A percentile compares a stretch with the other conserved stretches of the same genome.
Conservation (phyloP, 164 flowering plant genomes). For the Buxus sempervirens region DNA sequence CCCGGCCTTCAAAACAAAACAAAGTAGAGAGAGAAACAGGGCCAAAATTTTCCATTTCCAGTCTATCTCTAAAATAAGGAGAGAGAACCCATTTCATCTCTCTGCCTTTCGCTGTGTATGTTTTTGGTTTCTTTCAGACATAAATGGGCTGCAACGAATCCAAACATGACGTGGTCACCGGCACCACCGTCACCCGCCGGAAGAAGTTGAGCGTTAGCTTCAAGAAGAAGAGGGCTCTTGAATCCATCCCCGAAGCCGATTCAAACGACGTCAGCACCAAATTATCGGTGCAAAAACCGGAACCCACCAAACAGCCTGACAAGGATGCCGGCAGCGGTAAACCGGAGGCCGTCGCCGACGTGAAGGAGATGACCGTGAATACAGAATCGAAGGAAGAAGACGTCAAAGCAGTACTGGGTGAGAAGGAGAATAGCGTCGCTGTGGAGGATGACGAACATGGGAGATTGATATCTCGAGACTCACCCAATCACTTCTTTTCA, state of each 20-base stretch:
- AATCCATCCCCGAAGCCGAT: background rate
- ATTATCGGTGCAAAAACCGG: background rate
- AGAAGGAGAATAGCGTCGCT: background rate
- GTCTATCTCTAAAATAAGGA: background rate
- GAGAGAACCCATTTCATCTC: background rate
- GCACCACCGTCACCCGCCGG: conserved; percentile 5
- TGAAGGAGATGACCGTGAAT: conserved; percentile 12
- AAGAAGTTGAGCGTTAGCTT: conserved; percentile 1
- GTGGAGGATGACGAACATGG: background rate
- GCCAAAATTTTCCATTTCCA: too few species aligned
- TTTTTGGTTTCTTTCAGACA: too few species aligned
- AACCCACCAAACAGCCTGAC: background rate
- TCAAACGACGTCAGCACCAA: background rate
- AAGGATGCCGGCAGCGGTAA: background rate
- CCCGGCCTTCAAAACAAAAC: too few species aligned
- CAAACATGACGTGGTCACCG: conserved; percentile 17
- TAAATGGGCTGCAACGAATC: conserved; percentile 24
- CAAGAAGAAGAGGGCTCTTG: background rate
- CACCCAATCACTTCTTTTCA: conserved; percentile 16
- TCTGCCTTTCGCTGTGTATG: background rate
- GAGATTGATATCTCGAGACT: conserved; percentile 1
- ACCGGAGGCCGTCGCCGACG: background rate
- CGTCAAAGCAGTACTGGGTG: background rate
- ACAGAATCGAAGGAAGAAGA: background rate
- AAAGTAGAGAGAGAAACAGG: too few species aligned